Conservation (phyloP, 2,329 filamentous ascomycete genomes). For the Talaromyces amestolkiae region DNA sequence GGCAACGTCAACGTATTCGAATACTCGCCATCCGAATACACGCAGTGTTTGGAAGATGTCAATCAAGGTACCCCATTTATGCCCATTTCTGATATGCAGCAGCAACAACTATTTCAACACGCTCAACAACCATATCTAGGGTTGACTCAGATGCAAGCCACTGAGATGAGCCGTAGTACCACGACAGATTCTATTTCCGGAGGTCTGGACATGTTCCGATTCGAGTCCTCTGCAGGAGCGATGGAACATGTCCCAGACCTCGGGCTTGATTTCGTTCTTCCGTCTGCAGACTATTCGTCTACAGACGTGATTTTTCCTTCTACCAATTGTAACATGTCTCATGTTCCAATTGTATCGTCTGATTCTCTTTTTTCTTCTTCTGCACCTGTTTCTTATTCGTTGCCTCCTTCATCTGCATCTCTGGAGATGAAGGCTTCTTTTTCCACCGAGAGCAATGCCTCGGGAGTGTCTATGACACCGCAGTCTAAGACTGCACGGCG, state of each 20-base stretch:
- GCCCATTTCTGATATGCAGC: conserved; percentile 25
- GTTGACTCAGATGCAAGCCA: conserved; percentile 27
- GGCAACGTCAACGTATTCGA: conserved; percentile 43
- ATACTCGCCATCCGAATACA: conserved; percentile 44
- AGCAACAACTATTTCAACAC: conserved; percentile 25
- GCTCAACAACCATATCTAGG: conserved; percentile 16
- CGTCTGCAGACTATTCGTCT: conserved; percentile 22
- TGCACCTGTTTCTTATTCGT: conserved; percentile 29
- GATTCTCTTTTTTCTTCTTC: conserved; percentile 38
- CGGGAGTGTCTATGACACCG: conserved; percentile 43
- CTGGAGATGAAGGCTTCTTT: conserved; percentile 53
- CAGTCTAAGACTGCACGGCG: conserved; percentile 47
- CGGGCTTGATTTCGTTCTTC: conserved; percentile 31
- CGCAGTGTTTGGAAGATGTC: conserved; percentile 36
- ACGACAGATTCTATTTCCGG: conserved; percentile 47
- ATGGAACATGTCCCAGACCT: conserved; percentile 33
- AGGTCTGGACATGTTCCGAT: conserved; percentile 45
- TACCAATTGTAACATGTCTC: conserved; percentile 29
- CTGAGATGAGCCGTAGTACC: conserved; percentile 46
- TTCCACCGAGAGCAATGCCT: conserved; percentile 48
- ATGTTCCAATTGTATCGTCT: conserved; percentile 33
- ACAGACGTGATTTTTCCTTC: conserved; percentile 30
- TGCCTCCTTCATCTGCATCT: conserved; percentile 39
- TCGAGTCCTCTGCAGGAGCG: conserved; percentile 39
- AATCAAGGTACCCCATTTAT: conserved; percentile 23